Percentiles rank a stretch among this genome's conserved stretches.
These are phyloP conservation scores for Pelargonium citronellum DNA, from an alignment of 441 rosid genomes.

Conservation along the genomic window DNA sequence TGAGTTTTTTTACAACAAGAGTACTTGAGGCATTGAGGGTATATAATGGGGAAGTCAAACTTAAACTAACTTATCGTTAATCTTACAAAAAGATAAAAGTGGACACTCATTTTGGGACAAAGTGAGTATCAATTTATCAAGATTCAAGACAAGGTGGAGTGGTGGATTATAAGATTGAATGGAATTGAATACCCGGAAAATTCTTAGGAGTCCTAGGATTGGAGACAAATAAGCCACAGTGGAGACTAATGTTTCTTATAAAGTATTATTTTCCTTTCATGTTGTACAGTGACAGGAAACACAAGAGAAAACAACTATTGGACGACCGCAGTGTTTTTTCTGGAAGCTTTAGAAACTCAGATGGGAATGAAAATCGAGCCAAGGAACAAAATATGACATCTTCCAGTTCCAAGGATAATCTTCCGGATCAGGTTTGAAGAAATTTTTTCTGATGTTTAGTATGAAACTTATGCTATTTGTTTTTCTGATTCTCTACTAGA, in stretches of 20 bases:
- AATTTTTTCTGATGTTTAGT: conserved; percentile 10
- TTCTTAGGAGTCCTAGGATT: not conserved
- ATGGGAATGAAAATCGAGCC: conserved; percentile 42
- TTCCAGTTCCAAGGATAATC: conserved; percentile 37
- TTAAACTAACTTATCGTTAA: no score
- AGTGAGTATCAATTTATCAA: no score
- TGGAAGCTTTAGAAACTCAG: conserved; percentile 47
- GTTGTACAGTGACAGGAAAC: conserved; percentile 44
- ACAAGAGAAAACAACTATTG: conserved; percentile 41
- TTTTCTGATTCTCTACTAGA: not conserved
- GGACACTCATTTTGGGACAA: no score
- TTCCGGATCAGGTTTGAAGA: conserved; percentile 60
- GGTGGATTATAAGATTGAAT: no score
- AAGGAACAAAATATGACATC: conserved; percentile 38
- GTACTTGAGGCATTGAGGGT: no score
- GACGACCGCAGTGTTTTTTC: conserved; percentile 52
- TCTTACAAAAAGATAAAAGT: no score
- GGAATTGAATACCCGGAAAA: not conserved
- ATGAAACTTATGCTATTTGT: not conserved
- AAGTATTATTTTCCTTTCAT: not conserved
- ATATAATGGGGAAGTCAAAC: no score
- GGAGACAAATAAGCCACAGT: not conserved
- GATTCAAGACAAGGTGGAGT: no score
- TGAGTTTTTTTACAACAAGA: no score
- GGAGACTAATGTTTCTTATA: not conserved